Base-by-base conservation (phyloP, 2,329 filamentous ascomycete genomes). In the Helotiales sp. region DNA sequence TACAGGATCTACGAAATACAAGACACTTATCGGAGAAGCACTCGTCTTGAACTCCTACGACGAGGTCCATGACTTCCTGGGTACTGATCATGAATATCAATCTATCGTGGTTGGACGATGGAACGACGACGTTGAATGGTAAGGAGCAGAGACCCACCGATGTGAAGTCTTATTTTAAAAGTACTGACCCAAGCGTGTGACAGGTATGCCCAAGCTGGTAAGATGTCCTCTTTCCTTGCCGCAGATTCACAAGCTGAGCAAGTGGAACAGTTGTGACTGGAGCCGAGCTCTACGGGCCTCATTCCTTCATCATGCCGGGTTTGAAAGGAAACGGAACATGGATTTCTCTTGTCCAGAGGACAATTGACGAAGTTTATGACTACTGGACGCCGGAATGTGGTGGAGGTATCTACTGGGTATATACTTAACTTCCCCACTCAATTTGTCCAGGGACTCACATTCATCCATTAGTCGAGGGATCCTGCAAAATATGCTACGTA, bases 121-220 rank as follows among this genome's bases (percentile, higher is more conserved):
- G 61, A 63, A 63, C 22, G 61, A 63, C 24, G 61, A 63, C 26
- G 61, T 63, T 47, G 61, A 63, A 58, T 63, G 61, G 61, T 63
- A 47, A 43, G 40, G 13, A 10, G 3, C 8, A 22, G 22, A 11
- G 22, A 6, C 2, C n/a, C 15, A 10, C 2, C 3, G 2, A 2
- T 20, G 1, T 28, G 3, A 8, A 30, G n/a, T 15, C 0, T 28
- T n/a, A n/a, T n/a, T 3, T 10, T 2, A 24, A 17, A 30, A 11
- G 28, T 10, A 26, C 22, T 43, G 15, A 30, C 34, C 13, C 17
- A 1, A 26, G 22, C 17, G 8, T 7, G 3, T 28, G 4, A 24
- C 11, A 61, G 58, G 58, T 61, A 61, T 50, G 61, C 49, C 20
- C 50, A 57, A 37, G 61, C 61, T 17, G 61, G 61, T 63, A 45